A percentile compares a stretch with the other conserved stretches of the same genome.
Conservation (phyloP, 192 early-diverging fungal genomes). For the Podila minutissima region DNA sequence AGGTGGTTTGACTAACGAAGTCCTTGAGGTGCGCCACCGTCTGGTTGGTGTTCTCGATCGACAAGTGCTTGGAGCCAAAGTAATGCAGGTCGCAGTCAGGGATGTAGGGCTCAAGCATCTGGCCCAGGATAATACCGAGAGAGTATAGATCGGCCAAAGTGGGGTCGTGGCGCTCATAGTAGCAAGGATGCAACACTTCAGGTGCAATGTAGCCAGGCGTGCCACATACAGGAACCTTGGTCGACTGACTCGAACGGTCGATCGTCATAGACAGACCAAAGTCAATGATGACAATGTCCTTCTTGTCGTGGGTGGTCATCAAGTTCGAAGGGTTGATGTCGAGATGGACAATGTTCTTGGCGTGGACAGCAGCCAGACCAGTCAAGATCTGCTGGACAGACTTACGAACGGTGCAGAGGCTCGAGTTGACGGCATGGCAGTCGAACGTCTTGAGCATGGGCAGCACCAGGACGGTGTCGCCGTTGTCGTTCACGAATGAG, state of each 20-base stretch:
- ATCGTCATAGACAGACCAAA: slow-evolving; percentile 73
- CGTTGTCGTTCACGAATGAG: slow-evolving; percentile 66
- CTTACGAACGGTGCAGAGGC: slow-evolving; percentile 60
- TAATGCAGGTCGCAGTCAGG: slow-evolving; percentile 69
- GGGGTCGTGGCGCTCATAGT: slow-evolving; percentile 40
- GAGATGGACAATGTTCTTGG: slow-evolving; percentile 70
- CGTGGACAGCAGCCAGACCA: slow-evolving; percentile 69
- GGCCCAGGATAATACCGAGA: slow-evolving; percentile 75
- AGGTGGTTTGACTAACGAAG: slow-evolving; percentile 50
- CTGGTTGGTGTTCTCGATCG: slow-evolving; percentile 72
- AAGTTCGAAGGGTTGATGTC: slow-evolving; percentile 75
- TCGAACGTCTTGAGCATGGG: slow-evolving; percentile 63
- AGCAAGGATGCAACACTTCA: slow-evolving; percentile 56
- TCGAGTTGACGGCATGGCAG: slow-evolving; percentile 57
- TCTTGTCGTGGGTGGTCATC: slow-evolving; percentile 54
- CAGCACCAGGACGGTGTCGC: slow-evolving; percentile 68
- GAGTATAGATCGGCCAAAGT: slow-evolving; percentile 73
- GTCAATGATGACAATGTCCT: slow-evolving; percentile 76
- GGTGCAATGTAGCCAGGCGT: slow-evolving; percentile 82
- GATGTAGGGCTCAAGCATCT: slow-evolving; percentile 79
- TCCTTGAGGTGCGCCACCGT: slow-evolving; percentile 63
- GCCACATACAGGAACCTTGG: slow-evolving; percentile 67
- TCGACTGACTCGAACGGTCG: slow-evolving; percentile 34
- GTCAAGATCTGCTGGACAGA: slow-evolving; percentile 61
- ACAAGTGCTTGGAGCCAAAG: slow-evolving; percentile 74